These are phyloP conservation scores for Purpureocillium lavendulum DNA, from an alignment of 2,329 filamentous ascomycete species.

Conservation along the genomic window DNA sequence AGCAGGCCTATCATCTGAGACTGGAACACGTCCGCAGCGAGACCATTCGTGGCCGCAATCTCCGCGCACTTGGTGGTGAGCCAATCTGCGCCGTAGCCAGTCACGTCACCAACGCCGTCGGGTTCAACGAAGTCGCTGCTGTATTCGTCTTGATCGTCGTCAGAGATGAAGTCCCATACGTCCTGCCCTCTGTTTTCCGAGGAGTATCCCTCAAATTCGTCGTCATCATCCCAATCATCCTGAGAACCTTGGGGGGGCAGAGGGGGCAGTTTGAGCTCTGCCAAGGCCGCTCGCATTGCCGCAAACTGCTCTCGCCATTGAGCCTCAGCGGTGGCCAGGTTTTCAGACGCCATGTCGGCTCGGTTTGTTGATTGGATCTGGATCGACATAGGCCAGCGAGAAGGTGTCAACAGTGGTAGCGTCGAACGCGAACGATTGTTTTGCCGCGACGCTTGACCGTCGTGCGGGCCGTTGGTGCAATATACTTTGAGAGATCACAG, in stretches of 20 bases:
- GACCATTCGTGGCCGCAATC: constrained; percentile 58
- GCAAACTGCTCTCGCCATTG: constrained; percentile 82
- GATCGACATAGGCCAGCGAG: no score
- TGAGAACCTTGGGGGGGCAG: constrained; percentile 29
- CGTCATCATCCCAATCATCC: constrained; percentile 53
- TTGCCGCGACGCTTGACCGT: no score
- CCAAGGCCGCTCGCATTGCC: constrained; percentile 80
- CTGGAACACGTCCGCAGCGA: constrained; percentile 62
- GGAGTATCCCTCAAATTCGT: constrained; percentile 49
- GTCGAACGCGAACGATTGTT: no score
- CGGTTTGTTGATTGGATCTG: not conserved
- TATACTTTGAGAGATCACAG: no score
- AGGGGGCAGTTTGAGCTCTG: constrained; percentile 51
- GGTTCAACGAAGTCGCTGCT: constrained; percentile 56
- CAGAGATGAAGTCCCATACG: constrained; percentile 87
- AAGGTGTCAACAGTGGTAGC: no score
- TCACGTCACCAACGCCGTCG: constrained; percentile 16
- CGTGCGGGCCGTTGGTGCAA: no score
- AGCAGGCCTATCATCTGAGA: constrained; percentile 72
- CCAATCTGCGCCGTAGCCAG: constrained; percentile 57
- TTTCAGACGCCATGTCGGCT: constrained; percentile 22
- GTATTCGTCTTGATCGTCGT: constrained; percentile 57
- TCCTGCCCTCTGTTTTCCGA: constrained; percentile 63
- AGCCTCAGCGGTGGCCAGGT: constrained; percentile 33
- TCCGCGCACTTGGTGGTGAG: constrained; percentile 57